phyloP scores from a whole-genome alignment of 345 rosid species.

The Rhodamnia rubescens region DNA sequence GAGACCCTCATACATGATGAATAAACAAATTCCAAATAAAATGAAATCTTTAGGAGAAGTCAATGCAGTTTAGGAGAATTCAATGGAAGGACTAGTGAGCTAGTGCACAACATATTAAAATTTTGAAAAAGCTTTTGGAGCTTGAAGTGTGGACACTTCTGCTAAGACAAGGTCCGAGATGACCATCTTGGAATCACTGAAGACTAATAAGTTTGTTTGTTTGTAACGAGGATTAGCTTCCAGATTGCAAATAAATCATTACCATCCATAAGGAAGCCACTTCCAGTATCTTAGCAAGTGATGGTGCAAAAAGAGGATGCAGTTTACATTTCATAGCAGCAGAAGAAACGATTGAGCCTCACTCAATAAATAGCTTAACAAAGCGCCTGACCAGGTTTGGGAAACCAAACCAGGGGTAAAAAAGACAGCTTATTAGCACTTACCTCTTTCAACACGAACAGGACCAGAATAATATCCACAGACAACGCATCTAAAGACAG shows the following conservation, averaged over 20 bases:
- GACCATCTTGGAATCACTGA: not conserved
- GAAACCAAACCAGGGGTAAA: not conserved
- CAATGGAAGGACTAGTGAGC: not conserved
- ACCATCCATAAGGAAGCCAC: not conserved
- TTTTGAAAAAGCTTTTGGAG: no score
- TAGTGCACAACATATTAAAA: not conserved
- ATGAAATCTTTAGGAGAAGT: no score
- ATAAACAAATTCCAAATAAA: no score
- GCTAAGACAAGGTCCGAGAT: not conserved
- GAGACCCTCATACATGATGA: no score
- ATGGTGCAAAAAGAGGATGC: not conserved
- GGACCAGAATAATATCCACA: conserved; percentile 84
- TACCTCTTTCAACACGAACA: conserved; percentile 93
- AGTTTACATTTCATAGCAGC: not conserved
- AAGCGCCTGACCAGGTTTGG: not conserved
- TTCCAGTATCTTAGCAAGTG: not conserved
- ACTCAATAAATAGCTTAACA: not conserved
- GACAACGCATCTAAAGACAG: conserved; percentile 76
- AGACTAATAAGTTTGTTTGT: not conserved
- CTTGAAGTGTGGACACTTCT: no score
- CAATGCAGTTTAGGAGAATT: no score
- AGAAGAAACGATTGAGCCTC: not conserved
- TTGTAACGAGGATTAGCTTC: not conserved
- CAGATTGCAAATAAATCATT: no score
- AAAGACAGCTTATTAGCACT: conserved; percentile 6